Evolutionary conservation across 2,329 filamentous ascomycete genomes (phyloP).

Genomic region (Pseudocercospora crystallina): DNA sequence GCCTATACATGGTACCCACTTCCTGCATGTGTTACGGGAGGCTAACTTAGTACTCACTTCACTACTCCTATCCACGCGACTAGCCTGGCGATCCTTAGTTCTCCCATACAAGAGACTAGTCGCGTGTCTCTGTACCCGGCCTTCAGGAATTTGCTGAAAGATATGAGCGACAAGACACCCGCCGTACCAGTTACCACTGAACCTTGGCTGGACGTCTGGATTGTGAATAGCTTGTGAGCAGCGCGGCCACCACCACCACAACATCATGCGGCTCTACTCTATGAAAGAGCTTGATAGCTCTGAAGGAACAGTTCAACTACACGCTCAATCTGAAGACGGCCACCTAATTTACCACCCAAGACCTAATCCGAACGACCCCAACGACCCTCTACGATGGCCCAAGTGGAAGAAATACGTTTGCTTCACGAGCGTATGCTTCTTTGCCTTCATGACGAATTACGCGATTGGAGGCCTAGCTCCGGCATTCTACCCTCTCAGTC

Average conservation of each 20-base stretch:
- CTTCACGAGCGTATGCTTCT: slow-evolving; percentile 47
- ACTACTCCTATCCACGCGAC: too few species aligned
- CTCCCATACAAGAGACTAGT: too few species aligned
- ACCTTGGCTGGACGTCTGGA: not conserved
- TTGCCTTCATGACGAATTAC: slow-evolving; percentile 50
- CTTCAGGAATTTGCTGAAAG: not conserved
- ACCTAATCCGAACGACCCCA: slow-evolving; percentile 46
- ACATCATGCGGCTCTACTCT: slow-evolving; percentile 33
- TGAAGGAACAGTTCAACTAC: slow-evolving; percentile 42
- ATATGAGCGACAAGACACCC: not conserved
- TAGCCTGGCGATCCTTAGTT: too few species aligned
- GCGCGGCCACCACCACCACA: not conserved
- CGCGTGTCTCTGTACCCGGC: too few species aligned
- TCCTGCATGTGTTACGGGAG: too few species aligned
- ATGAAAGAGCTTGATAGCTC: slow-evolving; percentile 39
- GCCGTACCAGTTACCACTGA: not conserved
- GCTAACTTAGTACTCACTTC: too few species aligned
- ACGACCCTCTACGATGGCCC: slow-evolving; percentile 52
- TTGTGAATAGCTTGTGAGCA: not conserved
- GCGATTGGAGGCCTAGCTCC: slow-evolving; percentile 47
- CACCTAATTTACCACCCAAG: slow-evolving; percentile 48
- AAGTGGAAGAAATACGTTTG: slow-evolving; percentile 48
- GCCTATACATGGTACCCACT: too few species aligned
- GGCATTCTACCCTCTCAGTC: slow-evolving; percentile 43
- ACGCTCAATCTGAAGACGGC: slow-evolving; percentile 21